Conservation (phyloP, 371 early-diverging fungal genomes). For the Vairimorpha necatrix region DNA sequence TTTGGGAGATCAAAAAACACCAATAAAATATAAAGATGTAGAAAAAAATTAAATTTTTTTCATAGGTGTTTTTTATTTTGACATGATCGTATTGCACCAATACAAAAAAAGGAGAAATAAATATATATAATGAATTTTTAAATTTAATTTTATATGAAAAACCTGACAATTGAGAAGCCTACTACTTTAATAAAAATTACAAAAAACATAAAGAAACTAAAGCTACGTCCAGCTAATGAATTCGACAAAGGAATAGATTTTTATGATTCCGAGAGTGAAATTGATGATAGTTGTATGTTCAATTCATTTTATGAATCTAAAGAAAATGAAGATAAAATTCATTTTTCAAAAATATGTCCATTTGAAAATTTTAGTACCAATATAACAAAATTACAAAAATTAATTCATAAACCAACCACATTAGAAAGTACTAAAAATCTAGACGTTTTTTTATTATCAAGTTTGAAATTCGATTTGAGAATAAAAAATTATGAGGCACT, state of each 20-base stretch:
- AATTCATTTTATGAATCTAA: no score
- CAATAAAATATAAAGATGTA: no score
- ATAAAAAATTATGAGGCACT: constrained; percentile 22
- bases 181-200: constrained; percentile 39
- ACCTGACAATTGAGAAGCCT: constrained; percentile 41
- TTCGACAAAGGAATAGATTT: neutral
- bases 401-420: neutral
- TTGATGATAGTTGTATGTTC: neutral
- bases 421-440: neutral
- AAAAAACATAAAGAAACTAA: neutral
- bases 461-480: constrained; percentile 44
- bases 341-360: neutral
- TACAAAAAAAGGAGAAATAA: neutral
- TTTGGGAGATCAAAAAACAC: no score
- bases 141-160: constrained; percentile 8
- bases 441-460: neutral
- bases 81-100: no score
- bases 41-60: no score
- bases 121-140: neutral
- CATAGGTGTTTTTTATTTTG: no score
- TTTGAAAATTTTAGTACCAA: neutral
- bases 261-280: no score
- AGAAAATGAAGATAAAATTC: neutral
- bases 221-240: no score
- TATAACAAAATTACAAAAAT: neutral